Conservation (phyloP, 2,329 filamentous ascomycete species). For the Polychaeton citri region DNA sequence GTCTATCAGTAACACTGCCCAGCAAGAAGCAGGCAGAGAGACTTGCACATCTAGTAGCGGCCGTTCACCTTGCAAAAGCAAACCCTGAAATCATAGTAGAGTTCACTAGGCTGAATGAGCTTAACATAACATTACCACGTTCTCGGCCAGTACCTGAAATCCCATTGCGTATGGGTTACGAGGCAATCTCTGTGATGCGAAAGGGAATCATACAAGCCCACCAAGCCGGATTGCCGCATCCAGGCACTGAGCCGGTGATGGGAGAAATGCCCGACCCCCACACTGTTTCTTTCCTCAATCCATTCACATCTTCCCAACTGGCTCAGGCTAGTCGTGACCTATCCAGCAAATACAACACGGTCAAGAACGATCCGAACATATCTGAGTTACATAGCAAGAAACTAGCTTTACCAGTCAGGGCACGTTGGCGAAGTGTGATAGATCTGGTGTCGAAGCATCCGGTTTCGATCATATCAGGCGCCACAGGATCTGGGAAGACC, state of each 20-base stretch:
- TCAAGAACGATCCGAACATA: conserved; percentile 5
- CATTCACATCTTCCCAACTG: conserved; percentile 1
- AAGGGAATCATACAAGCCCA: conserved; percentile 22
- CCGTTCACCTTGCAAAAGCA: conserved; percentile 20
- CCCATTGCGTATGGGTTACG: conserved; percentile 14
- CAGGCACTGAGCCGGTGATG: conserved; percentile 14
- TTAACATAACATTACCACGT: neutral
- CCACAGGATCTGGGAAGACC: conserved; percentile 34
- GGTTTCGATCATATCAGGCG: conserved; percentile 34
- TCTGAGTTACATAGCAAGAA: conserved; percentile 17
- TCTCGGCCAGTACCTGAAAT: neutral
- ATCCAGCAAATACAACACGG: neutral
- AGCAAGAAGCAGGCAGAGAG: conserved; percentile 23
- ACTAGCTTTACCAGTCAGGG: conserved; percentile 28
- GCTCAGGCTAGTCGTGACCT: conserved; percentile 7
- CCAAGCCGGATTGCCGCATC: conserved; percentile 21
- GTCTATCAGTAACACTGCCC: conserved; percentile 16
- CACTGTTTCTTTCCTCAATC: neutral
- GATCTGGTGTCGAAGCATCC: conserved; percentile 24
- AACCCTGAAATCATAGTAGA: conserved; percentile 19
- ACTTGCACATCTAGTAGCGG: conserved; percentile 24
- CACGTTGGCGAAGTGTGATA: conserved; percentile 23
- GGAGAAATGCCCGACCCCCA: conserved; percentile 4
- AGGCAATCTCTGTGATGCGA: conserved; percentile 23
- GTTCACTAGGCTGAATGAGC: conserved; percentile 17